These are phyloP conservation scores for Yamadazyma mexicana DNA, from an alignment of 1,139 yeast genomes.

Conservation along the genomic window DNA sequence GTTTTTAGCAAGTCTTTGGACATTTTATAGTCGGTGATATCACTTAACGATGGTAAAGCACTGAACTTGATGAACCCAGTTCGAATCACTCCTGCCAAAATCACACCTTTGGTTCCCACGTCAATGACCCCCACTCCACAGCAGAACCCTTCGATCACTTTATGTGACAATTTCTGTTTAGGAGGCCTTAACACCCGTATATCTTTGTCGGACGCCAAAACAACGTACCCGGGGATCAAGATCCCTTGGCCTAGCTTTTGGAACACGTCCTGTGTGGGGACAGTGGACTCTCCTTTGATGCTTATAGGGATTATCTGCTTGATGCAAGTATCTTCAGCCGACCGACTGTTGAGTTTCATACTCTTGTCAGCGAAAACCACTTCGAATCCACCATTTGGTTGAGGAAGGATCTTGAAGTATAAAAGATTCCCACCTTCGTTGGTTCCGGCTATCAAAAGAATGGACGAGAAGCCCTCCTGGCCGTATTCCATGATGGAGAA, in stretches of 20 bases:
- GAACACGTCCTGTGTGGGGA: conserved; percentile 63
- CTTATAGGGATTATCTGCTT: conserved; percentile 58
- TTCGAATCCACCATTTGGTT: conserved; percentile 64
- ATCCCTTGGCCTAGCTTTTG: conserved; percentile 63
- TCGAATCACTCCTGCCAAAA: conserved; percentile 36
- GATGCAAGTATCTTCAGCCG: conserved; percentile 31
- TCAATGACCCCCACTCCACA: conserved; percentile 44
- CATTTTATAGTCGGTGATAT: conserved; percentile 36
- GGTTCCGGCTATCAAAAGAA: conserved; percentile 77
- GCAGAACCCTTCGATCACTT: conserved; percentile 62
- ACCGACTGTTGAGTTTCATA: conserved; percentile 38
- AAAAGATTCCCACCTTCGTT: conserved; percentile 69
- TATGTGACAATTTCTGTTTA: conserved; percentile 61
- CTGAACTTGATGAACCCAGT: conserved; percentile 42
- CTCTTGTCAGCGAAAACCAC: conserved; percentile 57
- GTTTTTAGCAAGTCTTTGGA: conserved; percentile 32
- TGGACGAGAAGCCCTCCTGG: conserved; percentile 67
- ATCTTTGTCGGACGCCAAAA: conserved; percentile 61
- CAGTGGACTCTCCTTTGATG: conserved; percentile 60
- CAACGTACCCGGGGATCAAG: conserved; percentile 59
- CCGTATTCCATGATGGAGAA: conserved; percentile 71
- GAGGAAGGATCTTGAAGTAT: conserved; percentile 69
- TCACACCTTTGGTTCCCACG: conserved; percentile 28
- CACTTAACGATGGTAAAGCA: conserved; percentile 40
- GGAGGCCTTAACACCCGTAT: conserved; percentile 65